phyloP scores from a whole-genome alignment of 169 alveolate species.

The Eimeria mitis region DNA sequence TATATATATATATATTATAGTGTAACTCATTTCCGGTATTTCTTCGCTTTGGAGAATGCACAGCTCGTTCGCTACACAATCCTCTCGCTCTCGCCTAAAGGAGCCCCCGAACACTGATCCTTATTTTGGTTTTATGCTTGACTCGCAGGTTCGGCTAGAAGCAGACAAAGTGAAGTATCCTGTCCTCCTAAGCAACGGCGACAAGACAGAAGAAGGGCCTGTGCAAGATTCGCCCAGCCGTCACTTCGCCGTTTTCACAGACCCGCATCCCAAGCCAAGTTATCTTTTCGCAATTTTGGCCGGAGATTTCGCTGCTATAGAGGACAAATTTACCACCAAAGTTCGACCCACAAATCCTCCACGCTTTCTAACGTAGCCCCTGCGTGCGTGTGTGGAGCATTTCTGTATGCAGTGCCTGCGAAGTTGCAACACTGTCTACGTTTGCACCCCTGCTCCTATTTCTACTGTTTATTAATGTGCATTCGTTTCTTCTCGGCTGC shows the following conservation, averaged over 20 bases:
- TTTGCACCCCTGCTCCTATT: neutral
- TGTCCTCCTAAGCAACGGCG: conserved; percentile 92
- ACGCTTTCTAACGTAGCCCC: neutral
- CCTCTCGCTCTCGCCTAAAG: no score
- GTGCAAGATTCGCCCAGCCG: conserved; percentile 83
- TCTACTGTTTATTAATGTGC: neutral
- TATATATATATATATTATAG: no score
- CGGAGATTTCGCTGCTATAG: conserved; percentile 90
- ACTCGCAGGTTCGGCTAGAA: conserved; percentile 88
- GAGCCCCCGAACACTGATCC: no score
- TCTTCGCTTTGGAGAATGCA: neutral
- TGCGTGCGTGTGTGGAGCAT: neutral
- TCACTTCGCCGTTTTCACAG: conserved; percentile 86
- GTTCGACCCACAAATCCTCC: conserved; percentile 58
- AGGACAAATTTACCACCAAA: conserved; percentile 89
- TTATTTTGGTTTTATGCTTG: neutral
- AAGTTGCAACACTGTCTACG: neutral
- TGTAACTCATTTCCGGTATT: neutral
- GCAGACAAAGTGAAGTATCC: conserved; percentile 94
- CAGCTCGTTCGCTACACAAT: neutral
- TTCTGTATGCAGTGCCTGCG: neutral
- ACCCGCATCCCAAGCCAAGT: conserved; percentile 95
- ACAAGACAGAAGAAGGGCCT: conserved; percentile 88
- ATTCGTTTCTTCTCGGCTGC: neutral
- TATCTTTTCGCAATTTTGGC: conserved; percentile 97